Percentiles rank a stretch among this genome's conserved stretches.
Conservation (phyloP, 768 basidiomycete species). For the Naematelia encephala region DNA sequence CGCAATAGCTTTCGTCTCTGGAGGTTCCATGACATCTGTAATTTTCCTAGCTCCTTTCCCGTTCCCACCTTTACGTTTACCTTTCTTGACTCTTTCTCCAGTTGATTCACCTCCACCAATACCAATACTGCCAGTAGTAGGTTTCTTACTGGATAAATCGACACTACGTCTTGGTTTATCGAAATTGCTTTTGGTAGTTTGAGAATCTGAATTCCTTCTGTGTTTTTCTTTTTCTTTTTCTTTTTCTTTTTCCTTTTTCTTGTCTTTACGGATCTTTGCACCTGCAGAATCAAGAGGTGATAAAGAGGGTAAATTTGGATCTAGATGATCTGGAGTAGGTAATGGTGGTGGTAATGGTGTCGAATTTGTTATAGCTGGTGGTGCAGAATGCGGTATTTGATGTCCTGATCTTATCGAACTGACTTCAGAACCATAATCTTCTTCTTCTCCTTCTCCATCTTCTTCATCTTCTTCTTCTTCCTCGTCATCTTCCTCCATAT, state of each 20-base stretch:
- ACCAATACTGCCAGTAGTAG: neutral
- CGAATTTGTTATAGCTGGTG: neutral
- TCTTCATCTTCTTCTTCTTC: slow-evolving; percentile 59
- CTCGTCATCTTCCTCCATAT: slow-evolving; percentile 64
- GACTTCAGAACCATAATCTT: neutral
- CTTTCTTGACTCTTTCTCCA: neutral
- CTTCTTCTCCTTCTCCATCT: slow-evolving; percentile 40
- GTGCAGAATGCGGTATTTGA: neutral
- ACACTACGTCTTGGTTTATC: neutral
- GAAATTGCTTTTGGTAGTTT: neutral
- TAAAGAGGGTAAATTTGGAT: slow-evolving; percentile 1
- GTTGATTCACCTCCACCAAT: neutral
- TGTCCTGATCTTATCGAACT: neutral
- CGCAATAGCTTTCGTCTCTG: slow-evolving; percentile 74
- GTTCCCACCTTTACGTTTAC: neutral
- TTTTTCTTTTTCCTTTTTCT: slow-evolving; percentile 3
- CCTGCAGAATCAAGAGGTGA: neutral
- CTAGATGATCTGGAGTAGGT: neutral
- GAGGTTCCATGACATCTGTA: slow-evolving; percentile 59
- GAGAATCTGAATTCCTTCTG: neutral
- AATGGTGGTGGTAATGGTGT: neutral
- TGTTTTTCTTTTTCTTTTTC: slow-evolving; percentile 7
- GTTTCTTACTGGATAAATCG: neutral
- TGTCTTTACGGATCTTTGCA: neutral
- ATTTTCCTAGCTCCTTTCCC: slow-evolving; percentile 2